Evolutionary conservation across 768 basidiomycete genomes (phyloP).

Genomic region (Tephrocybe sp.): DNA sequence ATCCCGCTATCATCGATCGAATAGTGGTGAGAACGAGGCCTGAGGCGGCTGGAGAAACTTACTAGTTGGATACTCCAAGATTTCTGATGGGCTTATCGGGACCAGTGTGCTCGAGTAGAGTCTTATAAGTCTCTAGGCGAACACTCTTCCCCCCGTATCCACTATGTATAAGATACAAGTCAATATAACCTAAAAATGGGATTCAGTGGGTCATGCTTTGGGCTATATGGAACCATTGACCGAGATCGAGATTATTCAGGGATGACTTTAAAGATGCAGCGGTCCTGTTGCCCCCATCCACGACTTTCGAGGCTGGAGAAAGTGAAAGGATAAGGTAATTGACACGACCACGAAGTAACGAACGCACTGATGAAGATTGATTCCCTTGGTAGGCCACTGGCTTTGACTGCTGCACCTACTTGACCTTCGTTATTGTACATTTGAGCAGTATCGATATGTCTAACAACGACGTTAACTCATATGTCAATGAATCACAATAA

Average conservation of each 20-base stretch:
- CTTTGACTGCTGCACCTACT: constrained; percentile 58
- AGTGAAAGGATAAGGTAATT: constrained; percentile 21
- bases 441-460: constrained; percentile 74
- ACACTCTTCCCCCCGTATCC: constrained; percentile 57
- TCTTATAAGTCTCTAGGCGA: constrained; percentile 67
- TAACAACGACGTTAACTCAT: constrained; percentile 19
- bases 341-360: background rate
- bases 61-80: constrained; percentile 85
- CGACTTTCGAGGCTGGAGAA: constrained; percentile 42
- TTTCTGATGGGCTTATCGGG: constrained; percentile 58
- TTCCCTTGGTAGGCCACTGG: constrained; percentile 52
- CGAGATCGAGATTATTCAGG: constrained; percentile 51
- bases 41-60: constrained; percentile 20
- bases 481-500: too few species aligned
- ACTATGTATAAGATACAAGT: constrained; percentile 78
- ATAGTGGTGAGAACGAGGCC: background rate
- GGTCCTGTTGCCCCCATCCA: constrained; percentile 33
- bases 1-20: constrained; percentile 41
- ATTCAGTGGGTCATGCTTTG: background rate
- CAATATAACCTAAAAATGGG: constrained; percentile 33
- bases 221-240: constrained; percentile 31
- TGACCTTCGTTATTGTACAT: constrained; percentile 61
- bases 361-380: constrained; percentile 65
- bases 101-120: constrained; percentile 54
- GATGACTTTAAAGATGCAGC: constrained; percentile 28